Percentiles rank a stretch among this genome's conserved stretches.
Evolutionary conservation across 2,329 filamentous ascomycete genomes (phyloP).

Genomic region (Paracamarosporium sp.): DNA sequence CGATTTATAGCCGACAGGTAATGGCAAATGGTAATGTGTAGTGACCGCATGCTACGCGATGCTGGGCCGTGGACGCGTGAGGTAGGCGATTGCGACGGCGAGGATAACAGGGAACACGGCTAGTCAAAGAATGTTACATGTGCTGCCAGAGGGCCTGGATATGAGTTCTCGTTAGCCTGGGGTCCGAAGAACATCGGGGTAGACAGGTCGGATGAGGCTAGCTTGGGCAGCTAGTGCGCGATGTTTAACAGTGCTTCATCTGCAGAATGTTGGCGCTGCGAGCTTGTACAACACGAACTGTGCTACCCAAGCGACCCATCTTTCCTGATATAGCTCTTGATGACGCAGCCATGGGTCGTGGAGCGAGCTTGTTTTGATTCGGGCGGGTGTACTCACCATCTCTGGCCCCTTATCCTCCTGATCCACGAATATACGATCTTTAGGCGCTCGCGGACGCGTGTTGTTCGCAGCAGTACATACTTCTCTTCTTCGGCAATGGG

Average conservation of each 20-base stretch:
- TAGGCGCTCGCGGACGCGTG: slow-evolving; percentile 78
- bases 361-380: not conserved
- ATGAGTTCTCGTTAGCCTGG: slow-evolving; percentile 13
- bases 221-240: not conserved
- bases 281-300: not conserved
- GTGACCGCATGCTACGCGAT: not conserved
- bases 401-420: slow-evolving; percentile 70
- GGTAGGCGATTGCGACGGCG: slow-evolving; percentile 20
- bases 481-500: slow-evolving; percentile 81
- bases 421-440: slow-evolving; percentile 87
- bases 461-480: slow-evolving; percentile 75
- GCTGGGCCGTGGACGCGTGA: slow-evolving; percentile 4
- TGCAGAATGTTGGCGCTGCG: slow-evolving; percentile 5
- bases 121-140: slow-evolving; percentile 46
- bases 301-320: not conserved
- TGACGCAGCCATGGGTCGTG: slow-evolving; percentile 9
- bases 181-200: slow-evolving; percentile 1
- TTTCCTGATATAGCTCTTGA: not conserved
- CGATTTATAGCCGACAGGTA: slow-evolving; percentile 1
- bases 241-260: not conserved
- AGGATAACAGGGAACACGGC: slow-evolving; percentile 29
- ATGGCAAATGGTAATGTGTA: not conserved
- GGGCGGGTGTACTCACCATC: slow-evolving; percentile 66
- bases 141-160: slow-evolving; percentile 37
- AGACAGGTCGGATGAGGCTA: not conserved